Evolutionary conservation across 768 basidiomycete genomes (phyloP), one percentile per base, ranked within the genome.

Genomic region (Suillus plorans): DNA sequence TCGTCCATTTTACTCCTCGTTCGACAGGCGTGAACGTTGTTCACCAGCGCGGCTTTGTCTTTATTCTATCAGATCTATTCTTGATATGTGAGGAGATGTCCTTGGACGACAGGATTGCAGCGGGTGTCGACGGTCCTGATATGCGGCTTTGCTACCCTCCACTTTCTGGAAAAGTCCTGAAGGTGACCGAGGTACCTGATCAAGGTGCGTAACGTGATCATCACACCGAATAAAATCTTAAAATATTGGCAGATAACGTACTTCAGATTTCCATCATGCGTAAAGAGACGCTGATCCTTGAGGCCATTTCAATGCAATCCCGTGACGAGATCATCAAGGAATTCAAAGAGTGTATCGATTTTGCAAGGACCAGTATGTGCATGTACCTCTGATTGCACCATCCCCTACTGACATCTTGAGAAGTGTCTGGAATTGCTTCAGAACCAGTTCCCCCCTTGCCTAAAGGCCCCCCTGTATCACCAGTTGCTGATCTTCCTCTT

Each of bases 91-190:
- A 98, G 75, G 84, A 87, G 70, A 94, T 97, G 86, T 72, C 84
- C 1, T 83, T 81, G 22, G 83, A 87, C 60, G 92, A 97, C 65
- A 82, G 80, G 63, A 76, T 78, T 45, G 77, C 81, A 34, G 69
- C 76, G 65, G 81, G 79, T 14, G 77, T 80, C 39, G 85, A 86
- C 64, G 87, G 87, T 13, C 83, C 89, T 6, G 94, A 97, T 72
- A 91, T 97, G 89, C 93, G 89, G 87, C 80, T 99, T 55, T 87
- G 89, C 69, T 99, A 97, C 80, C 97, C 97, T 20, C 97, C 97
- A 5, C 80, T 99, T 41, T 90, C 97, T 14, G 97, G 95, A 5
- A 98, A 97, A 74, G 95, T 97, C 70, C 81, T 99, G 62, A 84
- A 85, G 64, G 89, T 92, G 4, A 80, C 80, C 10, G 88, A 88